Evolutionary conservation across 129 eudicot species (phyloP).

Genomic region (Lactuca saligna): DNA sequence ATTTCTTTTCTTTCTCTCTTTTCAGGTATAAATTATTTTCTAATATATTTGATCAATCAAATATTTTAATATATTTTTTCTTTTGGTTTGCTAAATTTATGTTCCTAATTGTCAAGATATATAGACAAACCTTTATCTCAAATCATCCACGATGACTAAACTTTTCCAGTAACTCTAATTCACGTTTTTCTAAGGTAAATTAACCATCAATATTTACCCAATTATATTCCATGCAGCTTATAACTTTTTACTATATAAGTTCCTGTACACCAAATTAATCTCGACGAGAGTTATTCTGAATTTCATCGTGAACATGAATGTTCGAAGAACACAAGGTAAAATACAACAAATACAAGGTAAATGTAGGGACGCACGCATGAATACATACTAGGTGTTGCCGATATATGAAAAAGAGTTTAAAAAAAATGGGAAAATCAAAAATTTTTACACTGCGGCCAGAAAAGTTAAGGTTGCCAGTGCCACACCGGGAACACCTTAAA

Average conservation of each 20-base stretch:
- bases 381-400: too few species aligned
- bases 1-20: not conserved
- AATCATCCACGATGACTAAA: conserved; percentile 75
- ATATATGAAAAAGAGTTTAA: too few species aligned
- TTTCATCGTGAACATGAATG: too few species aligned
- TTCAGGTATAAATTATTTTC: not conserved
- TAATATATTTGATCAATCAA: too few species aligned
- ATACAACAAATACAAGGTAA: too few species aligned
- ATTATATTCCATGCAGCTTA: not conserved
- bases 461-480: too few species aligned
- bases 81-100: not conserved
- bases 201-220: not conserved
- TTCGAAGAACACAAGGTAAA: too few species aligned
- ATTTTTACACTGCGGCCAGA: too few species aligned
- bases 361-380: too few species aligned
- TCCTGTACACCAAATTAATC: not conserved
- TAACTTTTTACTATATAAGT: not conserved
- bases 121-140: conserved; percentile 55
- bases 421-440: too few species aligned
- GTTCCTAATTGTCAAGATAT: conserved; percentile 37
- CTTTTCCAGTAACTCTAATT: conserved; percentile 45
- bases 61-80: not conserved
- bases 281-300: not conserved
- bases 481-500: too few species aligned
- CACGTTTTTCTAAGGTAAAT: conserved; percentile 39